phyloP scores from a whole-genome alignment of 495 filamentous ascomycete species.

The Penicillium turbatum region DNA sequence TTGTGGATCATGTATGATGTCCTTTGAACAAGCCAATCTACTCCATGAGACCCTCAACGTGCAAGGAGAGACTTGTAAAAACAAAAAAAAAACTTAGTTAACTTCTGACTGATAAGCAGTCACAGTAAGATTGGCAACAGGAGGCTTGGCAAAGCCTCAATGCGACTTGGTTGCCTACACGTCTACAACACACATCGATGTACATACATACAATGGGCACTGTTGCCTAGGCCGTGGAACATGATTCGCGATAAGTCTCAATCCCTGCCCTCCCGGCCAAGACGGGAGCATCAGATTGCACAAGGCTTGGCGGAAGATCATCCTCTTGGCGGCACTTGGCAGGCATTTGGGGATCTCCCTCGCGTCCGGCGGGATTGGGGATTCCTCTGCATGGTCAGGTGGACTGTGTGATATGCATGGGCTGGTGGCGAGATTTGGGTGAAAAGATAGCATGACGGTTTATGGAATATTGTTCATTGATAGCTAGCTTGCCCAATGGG shows the following conservation, averaged over 20 bases:
- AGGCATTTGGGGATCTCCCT: constrained; percentile 28
- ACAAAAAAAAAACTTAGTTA: neutral
- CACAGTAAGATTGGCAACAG: constrained; percentile 7
- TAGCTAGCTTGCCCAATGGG: constrained; percentile 10
- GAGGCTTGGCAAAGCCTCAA: constrained; percentile 8
- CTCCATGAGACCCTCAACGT: neutral
- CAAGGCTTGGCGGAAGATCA: constrained; percentile 36
- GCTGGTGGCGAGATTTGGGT: neutral
- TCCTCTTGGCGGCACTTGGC: constrained; percentile 33
- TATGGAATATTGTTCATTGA: constrained; percentile 4
- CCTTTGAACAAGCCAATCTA: neutral
- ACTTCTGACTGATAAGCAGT: neutral
- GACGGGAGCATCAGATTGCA: constrained; percentile 34
- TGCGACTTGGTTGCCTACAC: neutral
- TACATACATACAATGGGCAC: neutral
- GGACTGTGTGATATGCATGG: constrained; percentile 1
- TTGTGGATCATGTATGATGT: neutral
- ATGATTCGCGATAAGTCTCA: constrained; percentile 11
- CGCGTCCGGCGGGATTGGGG: constrained; percentile 11
- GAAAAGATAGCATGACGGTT: neutral
- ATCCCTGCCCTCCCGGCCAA: constrained; percentile 21
- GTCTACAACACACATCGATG: no score
- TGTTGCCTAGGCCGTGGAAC: constrained; percentile 17
- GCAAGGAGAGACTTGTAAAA: neutral
- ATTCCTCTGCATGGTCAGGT: constrained; percentile 7